Evolutionary conservation across 495 filamentous ascomycete species (phyloP).

Genomic region (Xylaria grammica): DNA sequence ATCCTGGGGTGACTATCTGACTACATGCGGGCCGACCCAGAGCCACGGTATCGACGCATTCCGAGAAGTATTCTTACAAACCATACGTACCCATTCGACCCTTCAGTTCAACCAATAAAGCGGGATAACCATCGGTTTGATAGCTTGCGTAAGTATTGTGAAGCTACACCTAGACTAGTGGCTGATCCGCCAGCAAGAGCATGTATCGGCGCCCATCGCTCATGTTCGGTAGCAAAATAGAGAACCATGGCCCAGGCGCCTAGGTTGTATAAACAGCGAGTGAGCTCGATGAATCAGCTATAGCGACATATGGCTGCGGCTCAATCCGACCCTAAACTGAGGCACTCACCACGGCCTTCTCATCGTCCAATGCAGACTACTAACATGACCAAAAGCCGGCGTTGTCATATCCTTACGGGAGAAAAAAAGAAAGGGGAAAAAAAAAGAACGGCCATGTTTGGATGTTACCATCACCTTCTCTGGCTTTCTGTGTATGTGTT

Average conservation of each 20-base stretch:
- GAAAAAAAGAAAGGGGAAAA: background rate
- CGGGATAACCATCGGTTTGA: conserved; percentile 7
- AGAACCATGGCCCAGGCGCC: background rate
- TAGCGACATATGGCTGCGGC: background rate
- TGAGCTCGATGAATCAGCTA: background rate
- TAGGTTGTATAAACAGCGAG: background rate
- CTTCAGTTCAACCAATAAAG: background rate
- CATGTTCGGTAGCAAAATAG: background rate
- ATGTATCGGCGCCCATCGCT: conserved; percentile 1
- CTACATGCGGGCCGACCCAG: conserved; percentile 21
- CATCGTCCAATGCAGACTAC: conserved; percentile 1
- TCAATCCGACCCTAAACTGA: background rate
- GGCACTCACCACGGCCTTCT: background rate
- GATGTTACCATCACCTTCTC: conserved; percentile 10
- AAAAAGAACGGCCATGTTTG: background rate
- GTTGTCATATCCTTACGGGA: background rate
- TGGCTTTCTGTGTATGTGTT: background rate
- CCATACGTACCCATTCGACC: background rate
- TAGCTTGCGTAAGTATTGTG: conserved; percentile 1
- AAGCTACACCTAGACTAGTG: conserved; percentile 18
- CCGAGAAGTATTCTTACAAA: conserved; percentile 4
- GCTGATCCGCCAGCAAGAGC: conserved; percentile 9
- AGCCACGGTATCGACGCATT: conserved; percentile 16
- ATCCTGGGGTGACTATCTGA: conserved; percentile 12
- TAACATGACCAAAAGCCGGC: background rate